Evolutionary conservation across 75 land plant species (phyloP).

Genomic region (Adiantum capillusveneris): DNA sequence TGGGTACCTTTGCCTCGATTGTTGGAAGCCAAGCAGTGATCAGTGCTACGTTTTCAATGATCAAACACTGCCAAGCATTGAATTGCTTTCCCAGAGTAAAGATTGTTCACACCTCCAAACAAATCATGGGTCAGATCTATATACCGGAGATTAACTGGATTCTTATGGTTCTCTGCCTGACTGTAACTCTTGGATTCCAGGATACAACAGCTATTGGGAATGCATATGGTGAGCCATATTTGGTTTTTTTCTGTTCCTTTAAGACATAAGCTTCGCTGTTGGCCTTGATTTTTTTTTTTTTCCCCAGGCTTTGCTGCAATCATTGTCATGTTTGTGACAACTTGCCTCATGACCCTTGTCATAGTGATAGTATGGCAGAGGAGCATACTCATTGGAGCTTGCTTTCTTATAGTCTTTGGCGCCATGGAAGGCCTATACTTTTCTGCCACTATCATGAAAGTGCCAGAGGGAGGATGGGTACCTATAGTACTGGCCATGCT

Average conservation of each 20-base stretch:
- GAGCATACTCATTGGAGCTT: constrained; percentile 17
- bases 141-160: constrained; percentile 93
- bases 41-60: constrained; percentile 76
- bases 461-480: constrained; percentile 60
- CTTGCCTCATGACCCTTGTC: constrained; percentile 57
- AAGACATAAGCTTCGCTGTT: neutral
- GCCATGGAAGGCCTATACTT: constrained; percentile 46
- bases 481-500: constrained; percentile 40
- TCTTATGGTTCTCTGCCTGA: constrained; percentile 67
- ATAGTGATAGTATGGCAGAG: constrained; percentile 51
- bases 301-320: constrained; percentile 57
- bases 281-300: neutral
- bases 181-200: constrained; percentile 70
- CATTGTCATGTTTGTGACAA: constrained; percentile 63
- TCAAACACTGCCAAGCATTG: constrained; percentile 69
- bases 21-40: constrained; percentile 96
- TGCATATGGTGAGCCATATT: constrained; percentile 56
- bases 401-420: constrained; percentile 50
- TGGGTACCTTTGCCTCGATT: constrained; percentile 75
- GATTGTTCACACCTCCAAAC: constrained; percentile 68
- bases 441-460: constrained; percentile 43
- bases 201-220: constrained; percentile 64
- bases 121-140: constrained; percentile 81
- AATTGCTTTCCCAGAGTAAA: constrained; percentile 86
- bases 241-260: no score